Conservation (phyloP, 208 protist genomes). For the Lotmaria passim region DNA sequence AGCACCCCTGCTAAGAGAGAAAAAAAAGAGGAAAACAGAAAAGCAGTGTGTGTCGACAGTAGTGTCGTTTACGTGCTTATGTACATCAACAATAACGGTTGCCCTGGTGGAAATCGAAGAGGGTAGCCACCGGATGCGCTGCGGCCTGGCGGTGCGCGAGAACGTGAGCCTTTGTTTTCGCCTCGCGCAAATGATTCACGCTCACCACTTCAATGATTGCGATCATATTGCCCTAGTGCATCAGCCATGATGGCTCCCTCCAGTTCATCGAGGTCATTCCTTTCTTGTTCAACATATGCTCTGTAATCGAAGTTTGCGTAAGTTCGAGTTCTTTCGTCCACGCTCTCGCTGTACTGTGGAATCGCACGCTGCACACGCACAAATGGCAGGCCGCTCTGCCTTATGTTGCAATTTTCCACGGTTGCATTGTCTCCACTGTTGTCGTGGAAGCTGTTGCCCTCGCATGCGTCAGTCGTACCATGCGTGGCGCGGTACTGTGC, state of each 20-base stretch:
- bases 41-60: too few relatives aligned
- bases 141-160: too few relatives aligned
- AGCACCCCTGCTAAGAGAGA: too few relatives aligned
- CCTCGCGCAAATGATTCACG: background rate
- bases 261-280: slow-evolving; percentile 54
- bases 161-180: background rate
- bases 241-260: slow-evolving; percentile 84
- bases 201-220: slow-evolving; percentile 21
- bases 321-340: slow-evolving; percentile 49
- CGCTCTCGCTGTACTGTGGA: slow-evolving; percentile 55
- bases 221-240: slow-evolving; percentile 75
- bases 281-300: slow-evolving; percentile 63
- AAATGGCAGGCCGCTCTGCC: slow-evolving; percentile 44
- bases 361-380: slow-evolving; percentile 36
- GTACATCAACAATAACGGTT: too few relatives aligned
- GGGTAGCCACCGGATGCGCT: too few relatives aligned
- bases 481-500: slow-evolving; percentile 44
- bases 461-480: slow-evolving; percentile 19
- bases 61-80: too few relatives aligned
- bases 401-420: background rate
- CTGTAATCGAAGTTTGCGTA: slow-evolving; percentile 83
- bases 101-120: too few relatives aligned
- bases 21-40: too few relatives aligned
- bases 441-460: slow-evolving; percentile 3
- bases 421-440: slow-evolving; percentile 8